phyloP scores from a whole-genome alignment of 2,329 filamentous ascomycete genomes.

The Fonsecaea multimorphosa region DNA sequence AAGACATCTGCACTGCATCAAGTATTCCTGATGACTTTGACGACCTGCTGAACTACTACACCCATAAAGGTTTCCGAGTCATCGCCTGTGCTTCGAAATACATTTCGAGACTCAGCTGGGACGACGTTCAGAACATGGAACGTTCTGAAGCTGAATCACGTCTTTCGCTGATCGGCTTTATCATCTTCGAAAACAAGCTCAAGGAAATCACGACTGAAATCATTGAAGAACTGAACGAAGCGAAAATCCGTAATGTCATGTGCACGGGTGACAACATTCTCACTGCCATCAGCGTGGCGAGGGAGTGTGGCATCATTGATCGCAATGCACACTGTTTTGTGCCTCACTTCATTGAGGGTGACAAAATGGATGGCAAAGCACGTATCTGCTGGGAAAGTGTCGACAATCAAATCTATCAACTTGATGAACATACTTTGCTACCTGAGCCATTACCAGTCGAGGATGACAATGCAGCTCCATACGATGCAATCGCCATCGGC shows the following conservation, averaged over 20 bases:
- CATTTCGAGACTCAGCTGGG: constrained; percentile 85
- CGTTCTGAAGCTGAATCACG: constrained; percentile 81
- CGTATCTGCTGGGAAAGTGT: constrained; percentile 89
- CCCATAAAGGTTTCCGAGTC: constrained; percentile 92
- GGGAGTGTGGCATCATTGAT: constrained; percentile 85
- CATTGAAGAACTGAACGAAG: constrained; percentile 78
- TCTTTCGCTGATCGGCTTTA: constrained; percentile 91
- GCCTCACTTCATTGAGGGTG: constrained; percentile 81
- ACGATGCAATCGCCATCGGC: constrained; percentile 77
- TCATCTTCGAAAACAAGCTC: constrained; percentile 98
- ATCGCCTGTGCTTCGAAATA: constrained; percentile 94
- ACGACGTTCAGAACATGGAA: constrained; percentile 93
- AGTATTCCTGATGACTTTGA: constrained; percentile 89
- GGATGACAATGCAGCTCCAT: constrained; percentile 81
- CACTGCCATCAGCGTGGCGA: constrained; percentile 92
- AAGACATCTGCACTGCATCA: constrained; percentile 83
- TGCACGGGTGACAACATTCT: constrained; percentile 98
- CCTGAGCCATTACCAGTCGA: constrained; percentile 74
- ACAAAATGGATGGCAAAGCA: constrained; percentile 74
- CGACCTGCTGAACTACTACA: constrained; percentile 86
- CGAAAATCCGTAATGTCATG: constrained; percentile 90
- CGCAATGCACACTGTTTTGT: constrained; percentile 87
- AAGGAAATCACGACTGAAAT: constrained; percentile 84
- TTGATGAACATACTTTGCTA: constrained; percentile 79
- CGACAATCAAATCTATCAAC: constrained; percentile 77